These are phyloP conservation scores for Suillus ampliporus DNA, from an alignment of 768 basidiomycete species.

Conservation along the genomic window DNA sequence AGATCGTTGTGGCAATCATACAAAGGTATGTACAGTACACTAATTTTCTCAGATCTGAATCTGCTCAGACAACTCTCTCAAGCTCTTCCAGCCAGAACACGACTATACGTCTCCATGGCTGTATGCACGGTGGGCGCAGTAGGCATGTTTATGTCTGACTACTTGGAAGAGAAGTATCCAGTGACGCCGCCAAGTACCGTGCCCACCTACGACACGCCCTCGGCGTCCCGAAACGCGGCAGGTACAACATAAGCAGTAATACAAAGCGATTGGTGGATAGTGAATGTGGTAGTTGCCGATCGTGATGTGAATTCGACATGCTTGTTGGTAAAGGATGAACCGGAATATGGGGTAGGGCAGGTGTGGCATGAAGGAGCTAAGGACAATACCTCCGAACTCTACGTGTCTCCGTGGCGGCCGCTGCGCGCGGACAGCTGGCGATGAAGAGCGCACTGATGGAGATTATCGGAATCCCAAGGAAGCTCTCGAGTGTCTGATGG, in stretches of 20 bases:
- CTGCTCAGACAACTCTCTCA: constrained; percentile 19
- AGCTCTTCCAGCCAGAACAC: constrained; percentile 62
- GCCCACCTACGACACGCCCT: not conserved
- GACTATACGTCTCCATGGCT: constrained; percentile 55
- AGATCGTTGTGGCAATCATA: constrained; percentile 50
- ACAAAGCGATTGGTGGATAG: constrained; percentile 7
- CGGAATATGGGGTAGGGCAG: not conserved
- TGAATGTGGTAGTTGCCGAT: not conserved
- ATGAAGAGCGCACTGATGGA: constrained; percentile 21
- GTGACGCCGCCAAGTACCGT: constrained; percentile 7
- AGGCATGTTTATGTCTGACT: constrained; percentile 56
- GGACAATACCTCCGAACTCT: not conserved
- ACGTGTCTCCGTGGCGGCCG: constrained; percentile 16
- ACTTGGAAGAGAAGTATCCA: constrained; percentile 51
- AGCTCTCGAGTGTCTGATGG: constrained; percentile 22
- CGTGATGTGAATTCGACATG: not conserved
- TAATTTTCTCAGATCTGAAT: constrained; percentile 10
- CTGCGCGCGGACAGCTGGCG: constrained; percentile 28
- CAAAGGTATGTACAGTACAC: constrained; percentile 37
- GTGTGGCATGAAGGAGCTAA: not conserved
- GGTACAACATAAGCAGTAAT: not conserved
- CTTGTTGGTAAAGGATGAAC: not conserved
- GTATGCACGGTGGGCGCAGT: constrained; percentile 51
- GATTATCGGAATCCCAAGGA: constrained; percentile 29
- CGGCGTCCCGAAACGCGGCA: not conserved